These are phyloP conservation scores for Globisporangium ultimum DNA, from an alignment of 352 stramenopile genomes.

Conservation along the genomic window DNA sequence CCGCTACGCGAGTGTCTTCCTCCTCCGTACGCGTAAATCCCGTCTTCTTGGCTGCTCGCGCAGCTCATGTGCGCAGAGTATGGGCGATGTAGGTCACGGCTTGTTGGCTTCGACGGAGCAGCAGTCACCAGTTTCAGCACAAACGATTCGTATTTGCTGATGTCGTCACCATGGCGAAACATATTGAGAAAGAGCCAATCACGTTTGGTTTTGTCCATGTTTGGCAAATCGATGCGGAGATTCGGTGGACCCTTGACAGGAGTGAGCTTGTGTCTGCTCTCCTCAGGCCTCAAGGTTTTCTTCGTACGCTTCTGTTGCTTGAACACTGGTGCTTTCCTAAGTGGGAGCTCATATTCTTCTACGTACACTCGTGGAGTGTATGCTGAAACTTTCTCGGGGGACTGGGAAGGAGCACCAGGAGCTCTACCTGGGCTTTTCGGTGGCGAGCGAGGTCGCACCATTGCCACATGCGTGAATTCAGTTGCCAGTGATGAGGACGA, in stretches of 20 bases:
- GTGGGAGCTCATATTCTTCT: conserved; percentile 24
- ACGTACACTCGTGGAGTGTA: conserved; percentile 12
- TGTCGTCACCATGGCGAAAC: conserved; percentile 66
- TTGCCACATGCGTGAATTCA: background rate
- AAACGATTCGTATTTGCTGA: conserved; percentile 69
- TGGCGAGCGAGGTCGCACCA: background rate
- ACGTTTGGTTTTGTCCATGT: conserved; percentile 62
- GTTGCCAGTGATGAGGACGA: background rate
- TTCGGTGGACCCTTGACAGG: conserved; percentile 50
- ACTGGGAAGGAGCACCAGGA: background rate
- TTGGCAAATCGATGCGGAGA: conserved; percentile 42
- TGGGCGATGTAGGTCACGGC: conserved; percentile 2
- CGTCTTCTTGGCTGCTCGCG: conserved; percentile 10
- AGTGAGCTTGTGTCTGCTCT: conserved; percentile 31
- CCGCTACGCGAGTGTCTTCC: conserved; percentile 10
- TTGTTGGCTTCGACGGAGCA: background rate
- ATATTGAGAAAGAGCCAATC: conserved; percentile 81
- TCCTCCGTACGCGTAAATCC: conserved; percentile 12
- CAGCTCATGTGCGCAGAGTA: conserved; percentile 21
- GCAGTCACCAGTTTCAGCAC: conserved; percentile 22
- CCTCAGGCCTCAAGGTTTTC: conserved; percentile 18
- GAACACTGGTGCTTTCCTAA: conserved; percentile 45
- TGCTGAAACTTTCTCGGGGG: conserved; percentile 1
- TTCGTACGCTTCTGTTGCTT: conserved; percentile 28
- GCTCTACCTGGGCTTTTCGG: background rate